These are phyloP conservation scores for Coemansia sp. DNA, from an alignment of 192 early-diverging fungal species.

Conservation along the genomic window DNA sequence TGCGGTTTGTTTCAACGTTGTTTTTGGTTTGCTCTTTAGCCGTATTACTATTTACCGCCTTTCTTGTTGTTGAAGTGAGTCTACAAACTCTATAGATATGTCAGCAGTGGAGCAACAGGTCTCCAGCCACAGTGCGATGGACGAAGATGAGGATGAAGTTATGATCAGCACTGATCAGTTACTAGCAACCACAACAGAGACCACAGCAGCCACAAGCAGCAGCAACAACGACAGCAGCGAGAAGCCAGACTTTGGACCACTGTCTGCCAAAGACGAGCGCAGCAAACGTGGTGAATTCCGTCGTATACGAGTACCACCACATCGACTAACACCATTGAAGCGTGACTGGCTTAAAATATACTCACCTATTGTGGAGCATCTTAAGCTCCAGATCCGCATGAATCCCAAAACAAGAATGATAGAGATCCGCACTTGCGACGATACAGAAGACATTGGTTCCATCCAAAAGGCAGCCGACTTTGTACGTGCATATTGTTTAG, in stretches of 20 bases:
- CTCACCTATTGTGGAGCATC: conserved; percentile 92
- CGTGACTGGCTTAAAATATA: conserved; percentile 95
- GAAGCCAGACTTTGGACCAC: conserved; percentile 65
- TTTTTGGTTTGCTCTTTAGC: background rate
- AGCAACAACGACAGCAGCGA: conserved; percentile 17
- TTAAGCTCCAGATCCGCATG: conserved; percentile 95
- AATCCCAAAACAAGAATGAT: conserved; percentile 87
- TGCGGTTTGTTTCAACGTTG: background rate
- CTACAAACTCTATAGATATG: conserved; percentile 11
- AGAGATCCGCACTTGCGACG: conserved; percentile 81
- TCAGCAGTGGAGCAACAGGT: conserved; percentile 17
- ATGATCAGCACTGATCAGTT: conserved; percentile 64
- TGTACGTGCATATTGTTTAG: conserved; percentile 87
- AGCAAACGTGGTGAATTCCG: conserved; percentile 59
- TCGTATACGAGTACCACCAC: conserved; percentile 89
- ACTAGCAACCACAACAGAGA: conserved; percentile 33
- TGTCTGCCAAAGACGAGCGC: conserved; percentile 57
- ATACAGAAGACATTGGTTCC: conserved; percentile 85
- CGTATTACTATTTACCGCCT: background rate
- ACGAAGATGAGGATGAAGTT: conserved; percentile 61
- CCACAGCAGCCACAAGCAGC: background rate
- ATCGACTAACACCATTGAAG: conserved; percentile 88
- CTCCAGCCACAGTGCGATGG: conserved; percentile 16
- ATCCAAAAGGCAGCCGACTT: conserved; percentile 98
- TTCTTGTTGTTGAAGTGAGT: conserved; percentile 7